Conservation (phyloP, 106 monocot species). For the Triglochin maritima region DNA sequence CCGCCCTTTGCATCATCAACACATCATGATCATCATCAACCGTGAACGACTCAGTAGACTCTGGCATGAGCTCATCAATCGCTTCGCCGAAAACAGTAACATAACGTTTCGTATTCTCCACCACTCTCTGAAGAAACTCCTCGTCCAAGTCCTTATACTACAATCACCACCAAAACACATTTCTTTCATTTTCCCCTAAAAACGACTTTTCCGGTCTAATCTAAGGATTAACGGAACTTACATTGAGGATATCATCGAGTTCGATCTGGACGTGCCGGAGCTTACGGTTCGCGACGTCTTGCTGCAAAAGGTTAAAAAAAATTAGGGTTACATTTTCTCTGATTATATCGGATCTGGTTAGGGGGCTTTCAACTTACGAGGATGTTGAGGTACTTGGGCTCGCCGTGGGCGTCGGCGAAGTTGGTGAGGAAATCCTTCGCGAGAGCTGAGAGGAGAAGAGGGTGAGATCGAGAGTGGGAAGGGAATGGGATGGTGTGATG, state of each 20-base stretch:
- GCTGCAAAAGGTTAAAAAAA: conserved; percentile 26
- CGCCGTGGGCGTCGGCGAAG: conserved; percentile 62
- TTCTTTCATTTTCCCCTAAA: background rate
- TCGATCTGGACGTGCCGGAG: conserved; percentile 78
- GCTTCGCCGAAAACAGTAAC: conserved; percentile 70
- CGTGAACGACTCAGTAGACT: conserved; percentile 58
- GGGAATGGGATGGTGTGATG: background rate
- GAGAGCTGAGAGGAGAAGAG: conserved; percentile 29
- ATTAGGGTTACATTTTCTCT: background rate
- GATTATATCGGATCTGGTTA: too few relatives aligned
- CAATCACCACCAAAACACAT: background rate
- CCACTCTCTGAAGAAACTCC: conserved; percentile 73
- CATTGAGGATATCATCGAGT: conserved; percentile 84
- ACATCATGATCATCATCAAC: conserved; percentile 88
- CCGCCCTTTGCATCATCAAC: conserved; percentile 86
- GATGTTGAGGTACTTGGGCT: conserved; percentile 76
- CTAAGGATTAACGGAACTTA: conserved; percentile 12
- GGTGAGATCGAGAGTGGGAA: background rate
- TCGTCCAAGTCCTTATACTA: conserved; percentile 94
- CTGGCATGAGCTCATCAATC: conserved; percentile 85
- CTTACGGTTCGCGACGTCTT: conserved; percentile 91
- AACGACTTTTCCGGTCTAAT: background rate
- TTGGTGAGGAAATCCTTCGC: conserved; percentile 83
- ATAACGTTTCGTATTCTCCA: conserved; percentile 81
- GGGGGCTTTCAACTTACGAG: conserved; percentile 31